Evolutionary conservation across 2,329 filamentous ascomycete species (phyloP).

Genomic region (Neopestalotiopsis sp.): DNA sequence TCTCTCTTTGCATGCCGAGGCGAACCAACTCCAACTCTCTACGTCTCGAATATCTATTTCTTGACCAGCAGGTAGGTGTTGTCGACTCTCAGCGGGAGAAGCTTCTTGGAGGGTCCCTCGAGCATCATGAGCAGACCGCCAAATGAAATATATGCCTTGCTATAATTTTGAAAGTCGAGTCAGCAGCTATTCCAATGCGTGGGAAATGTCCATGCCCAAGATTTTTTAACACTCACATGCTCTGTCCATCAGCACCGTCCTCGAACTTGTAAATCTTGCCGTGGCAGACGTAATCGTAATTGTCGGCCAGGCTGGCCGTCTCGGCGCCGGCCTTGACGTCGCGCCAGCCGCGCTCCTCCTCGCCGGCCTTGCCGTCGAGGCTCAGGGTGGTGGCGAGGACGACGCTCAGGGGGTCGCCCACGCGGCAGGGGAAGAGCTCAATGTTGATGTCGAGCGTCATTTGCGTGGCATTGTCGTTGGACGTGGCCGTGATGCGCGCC

Average conservation of each 20-base stretch:
- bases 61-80: conserved; percentile 93
- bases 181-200: not conserved
- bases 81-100: conserved; percentile 89
- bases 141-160: conserved; percentile 93
- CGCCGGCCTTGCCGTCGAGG: conserved; percentile 70
- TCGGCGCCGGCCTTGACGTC: conserved; percentile 63
- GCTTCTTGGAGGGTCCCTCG: conserved; percentile 94
- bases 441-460: conserved; percentile 93
- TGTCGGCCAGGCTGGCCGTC: conserved; percentile 68
- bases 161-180: conserved; percentile 43
- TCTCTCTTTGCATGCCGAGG: not conserved
- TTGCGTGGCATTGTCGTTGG: conserved; percentile 73
- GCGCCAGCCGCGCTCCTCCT: conserved; percentile 75
- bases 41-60: conserved; percentile 64
- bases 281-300: conserved; percentile 87
- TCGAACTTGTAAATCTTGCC: conserved; percentile 91
- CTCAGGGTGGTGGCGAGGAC: conserved; percentile 85
- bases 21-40: not conserved
- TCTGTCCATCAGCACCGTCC: conserved; percentile 78
- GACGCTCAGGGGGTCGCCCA: conserved; percentile 79
- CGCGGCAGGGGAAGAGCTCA: conserved; percentile 81
- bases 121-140: conserved; percentile 90
- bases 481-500: conserved; percentile 80
- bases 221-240: conserved; percentile 69
- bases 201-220: too few species aligned